Percentiles rank a stretch among this genome's conserved stretches.
phyloP scores from a whole-genome alignment of 192 early-diverging fungal species.

The Coemansia aciculifera region DNA sequence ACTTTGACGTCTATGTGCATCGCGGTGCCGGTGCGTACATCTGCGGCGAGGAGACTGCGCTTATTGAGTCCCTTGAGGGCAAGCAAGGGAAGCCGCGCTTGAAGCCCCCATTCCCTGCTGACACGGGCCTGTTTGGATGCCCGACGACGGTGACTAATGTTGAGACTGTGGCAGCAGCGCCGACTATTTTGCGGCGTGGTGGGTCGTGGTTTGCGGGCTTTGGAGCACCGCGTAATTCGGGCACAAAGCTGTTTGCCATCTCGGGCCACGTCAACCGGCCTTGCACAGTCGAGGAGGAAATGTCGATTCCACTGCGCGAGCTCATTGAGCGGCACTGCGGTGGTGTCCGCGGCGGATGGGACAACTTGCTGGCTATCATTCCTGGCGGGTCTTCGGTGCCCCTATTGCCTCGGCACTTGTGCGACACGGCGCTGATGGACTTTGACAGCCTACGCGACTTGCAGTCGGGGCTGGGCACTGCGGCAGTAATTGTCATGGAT shows the following conservation, averaged over 20 bases:
- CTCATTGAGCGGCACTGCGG: conserved; percentile 94
- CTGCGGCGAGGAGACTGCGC: conserved; percentile 93
- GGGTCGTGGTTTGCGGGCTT: conserved; percentile 93
- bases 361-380: conserved; percentile 95
- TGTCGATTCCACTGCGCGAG: conserved; percentile 94
- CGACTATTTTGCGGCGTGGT: conserved; percentile 88
- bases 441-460: conserved; percentile 96
- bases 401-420: conserved; percentile 78
- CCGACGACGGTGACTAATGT: conserved; percentile 99
- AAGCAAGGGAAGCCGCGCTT: conserved; percentile 98
- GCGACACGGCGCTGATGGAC: conserved; percentile 95
- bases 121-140: conserved; percentile 97
- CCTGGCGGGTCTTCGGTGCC: conserved; percentile 97
- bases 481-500: conserved; percentile 98
- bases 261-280: conserved; percentile 98
- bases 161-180: conserved; percentile 97
- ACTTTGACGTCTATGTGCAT: conserved; percentile 97
- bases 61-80: conserved; percentile 90
- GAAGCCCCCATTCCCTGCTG: conserved; percentile 99
- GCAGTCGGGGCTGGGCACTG: conserved; percentile 92
- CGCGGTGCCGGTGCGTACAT: conserved; percentile 98
- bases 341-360: conserved; percentile 97
- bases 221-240: conserved; percentile 88
- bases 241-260: conserved; percentile 97
- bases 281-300: conserved; percentile 97